Percentiles rank a stretch among this genome's conserved stretches.
These are phyloP conservation scores for Emmonsiellopsis sp. DNA, from an alignment of 2,329 filamentous ascomycete species.

Conservation along the genomic window DNA sequence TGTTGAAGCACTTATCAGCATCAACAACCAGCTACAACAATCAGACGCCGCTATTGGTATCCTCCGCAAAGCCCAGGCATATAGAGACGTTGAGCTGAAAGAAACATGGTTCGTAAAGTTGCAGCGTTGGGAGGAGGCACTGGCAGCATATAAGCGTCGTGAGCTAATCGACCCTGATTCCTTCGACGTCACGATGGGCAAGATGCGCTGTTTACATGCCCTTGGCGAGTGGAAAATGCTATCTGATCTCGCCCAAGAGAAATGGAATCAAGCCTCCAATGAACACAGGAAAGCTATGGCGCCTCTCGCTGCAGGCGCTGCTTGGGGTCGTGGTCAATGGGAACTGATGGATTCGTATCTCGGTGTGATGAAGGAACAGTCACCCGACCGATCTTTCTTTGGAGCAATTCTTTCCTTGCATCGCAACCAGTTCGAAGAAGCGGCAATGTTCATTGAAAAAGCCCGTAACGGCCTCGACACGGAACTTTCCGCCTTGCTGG, in stretches of 20 bases:
- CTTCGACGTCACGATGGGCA: conserved; percentile 96
- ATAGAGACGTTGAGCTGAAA: conserved; percentile 89
- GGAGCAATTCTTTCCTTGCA: conserved; percentile 92
- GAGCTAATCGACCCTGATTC: conserved; percentile 67
- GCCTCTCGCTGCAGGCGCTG: conserved; percentile 85
- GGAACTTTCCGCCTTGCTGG: conserved; percentile 90
- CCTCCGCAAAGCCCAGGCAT: conserved; percentile 86
- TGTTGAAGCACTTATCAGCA: conserved; percentile 94
- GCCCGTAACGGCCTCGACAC: conserved; percentile 90
- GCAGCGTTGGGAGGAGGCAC: conserved; percentile 93
- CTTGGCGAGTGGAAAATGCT: conserved; percentile 95
- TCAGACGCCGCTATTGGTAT: conserved; percentile 98
- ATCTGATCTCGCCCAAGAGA: conserved; percentile 78
- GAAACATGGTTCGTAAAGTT: conserved; percentile 99
- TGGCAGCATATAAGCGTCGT: conserved; percentile 70
- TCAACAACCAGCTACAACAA: conserved; percentile 98
- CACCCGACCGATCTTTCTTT: conserved; percentile 94
- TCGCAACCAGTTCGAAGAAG: conserved; percentile 89
- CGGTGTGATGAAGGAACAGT: conserved; percentile 85
- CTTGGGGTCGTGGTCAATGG: conserved; percentile 95
- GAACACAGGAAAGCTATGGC: conserved; percentile 89
- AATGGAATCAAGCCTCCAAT: conserved; percentile 80
- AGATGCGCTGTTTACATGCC: conserved; percentile 97
- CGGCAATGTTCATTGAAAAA: conserved; percentile 79
- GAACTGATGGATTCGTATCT: conserved; percentile 97